These are phyloP conservation scores for Phytophthora pini DNA, from an alignment of 352 stramenopile genomes.

Conservation along the genomic window DNA sequence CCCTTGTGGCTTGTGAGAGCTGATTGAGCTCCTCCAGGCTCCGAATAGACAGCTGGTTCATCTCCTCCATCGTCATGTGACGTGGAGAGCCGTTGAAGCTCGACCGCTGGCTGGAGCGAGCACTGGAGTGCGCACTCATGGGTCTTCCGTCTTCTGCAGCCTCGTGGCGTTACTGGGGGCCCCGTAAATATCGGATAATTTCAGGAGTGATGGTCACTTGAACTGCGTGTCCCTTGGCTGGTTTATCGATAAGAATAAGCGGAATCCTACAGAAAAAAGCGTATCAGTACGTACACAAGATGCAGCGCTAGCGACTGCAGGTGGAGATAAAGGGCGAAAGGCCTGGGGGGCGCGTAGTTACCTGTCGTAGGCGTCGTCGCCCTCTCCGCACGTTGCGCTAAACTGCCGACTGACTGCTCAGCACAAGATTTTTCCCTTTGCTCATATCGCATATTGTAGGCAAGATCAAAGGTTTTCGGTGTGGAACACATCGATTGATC, in stretches of 20 bases:
- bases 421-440: conserved; percentile 36
- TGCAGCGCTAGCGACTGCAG: not conserved
- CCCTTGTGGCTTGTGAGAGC: conserved; percentile 72
- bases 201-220: conserved; percentile 24
- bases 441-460: conserved; percentile 4
- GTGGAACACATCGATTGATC: conserved; percentile 7
- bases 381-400: conserved; percentile 11
- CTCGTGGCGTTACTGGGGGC: conserved; percentile 1
- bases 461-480: conserved; percentile 4
- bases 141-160: not conserved
- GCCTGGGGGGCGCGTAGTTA: conserved; percentile 2
- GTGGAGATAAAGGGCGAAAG: not conserved
- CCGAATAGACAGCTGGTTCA: conserved; percentile 44
- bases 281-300: conserved; percentile 8
- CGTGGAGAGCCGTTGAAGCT: conserved; percentile 56
- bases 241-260: not conserved
- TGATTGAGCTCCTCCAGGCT: conserved; percentile 74
- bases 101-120: conserved; percentile 35
- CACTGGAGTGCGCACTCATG: conserved; percentile 32
- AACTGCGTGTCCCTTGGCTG: conserved; percentile 5
- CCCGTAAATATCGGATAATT: not conserved
- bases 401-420: conserved; percentile 32
- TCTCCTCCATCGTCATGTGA: conserved; percentile 47
- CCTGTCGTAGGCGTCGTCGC: conserved; percentile 9
- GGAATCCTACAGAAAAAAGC: conserved; percentile 1